Evolutionary conservation across 176 grass and related monocot species (phyloP), one percentile per base, ranked within the genome.

Genomic region (Musa schizocarpa): DNA sequence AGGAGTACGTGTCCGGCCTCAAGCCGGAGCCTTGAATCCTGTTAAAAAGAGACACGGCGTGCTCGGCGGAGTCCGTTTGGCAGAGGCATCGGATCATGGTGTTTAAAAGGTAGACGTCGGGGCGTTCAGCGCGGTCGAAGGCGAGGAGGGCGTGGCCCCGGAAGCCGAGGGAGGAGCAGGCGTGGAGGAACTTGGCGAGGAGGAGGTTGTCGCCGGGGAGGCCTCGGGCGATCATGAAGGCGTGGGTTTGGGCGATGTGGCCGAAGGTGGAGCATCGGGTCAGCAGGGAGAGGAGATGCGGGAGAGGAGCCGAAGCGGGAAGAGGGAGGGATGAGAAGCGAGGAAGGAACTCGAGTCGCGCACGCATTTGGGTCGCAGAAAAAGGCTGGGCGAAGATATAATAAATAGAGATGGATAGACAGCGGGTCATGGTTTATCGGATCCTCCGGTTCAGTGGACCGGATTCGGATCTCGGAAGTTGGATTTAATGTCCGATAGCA

Each of bases 71-170:
- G 56, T 55, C 76, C 16, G 25, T 68, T 67, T 68, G 57, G 29
- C 66, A 71, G 69, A 84, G 71, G 77, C 82, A 56, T 26, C 76
- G 61, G n/a, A 84, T 84, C 54, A 75, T 76, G 70, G 76, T 75
- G 73, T 80, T 84, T 12, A 62, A 27, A 17, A 84, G 78, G 78
- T 64, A 74, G 34, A 80, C 56, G 64, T 79, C 72, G 59, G 51
- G 51, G 2, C 71, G 53, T 24, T 74, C 21, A 19, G 74, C 73
- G 65, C 22, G 73, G 50, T 68, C 34, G 76, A 84, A 69, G 43
- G 74, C 59, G 12, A 61, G 64, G 19, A 58, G 48, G 63, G 77
- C 75, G 70, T 79, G 52, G 65, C 70, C 63, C 8, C 23, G 9
- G 34, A 84, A 79, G 9, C 82, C 76, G 16, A 79, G 58, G 22